Conservation (phyloP, 768 basidiomycete species). For the Suillus sp. region DNA sequence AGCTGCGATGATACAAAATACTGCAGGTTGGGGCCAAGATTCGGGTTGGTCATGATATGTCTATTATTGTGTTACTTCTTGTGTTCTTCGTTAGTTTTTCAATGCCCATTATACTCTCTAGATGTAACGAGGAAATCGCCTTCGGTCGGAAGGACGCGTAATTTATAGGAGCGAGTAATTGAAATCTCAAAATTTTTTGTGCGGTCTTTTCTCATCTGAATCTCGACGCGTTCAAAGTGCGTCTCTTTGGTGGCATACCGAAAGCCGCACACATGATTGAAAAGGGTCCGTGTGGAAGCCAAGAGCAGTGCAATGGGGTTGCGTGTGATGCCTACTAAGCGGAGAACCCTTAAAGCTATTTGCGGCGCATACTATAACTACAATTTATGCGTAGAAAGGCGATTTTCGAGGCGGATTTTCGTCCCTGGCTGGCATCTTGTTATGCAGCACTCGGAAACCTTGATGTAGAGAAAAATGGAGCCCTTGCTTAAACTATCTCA, state of each 20-base stretch:
- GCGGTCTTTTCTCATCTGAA: not conserved
- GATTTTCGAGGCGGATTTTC: not conserved
- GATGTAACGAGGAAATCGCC: slow-evolving; percentile 23
- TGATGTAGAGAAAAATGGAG: not conserved
- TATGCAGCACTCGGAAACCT: not conserved
- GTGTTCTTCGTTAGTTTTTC: slow-evolving; percentile 17
- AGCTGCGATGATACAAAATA: slow-evolving; percentile 63
- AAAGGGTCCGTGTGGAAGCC: not conserved
- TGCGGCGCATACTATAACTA: not conserved
- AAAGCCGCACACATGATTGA: not conserved
- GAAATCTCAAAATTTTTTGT: not conserved
- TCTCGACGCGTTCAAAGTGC: not conserved
- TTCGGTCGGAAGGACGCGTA: not conserved
- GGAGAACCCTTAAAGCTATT: not conserved
- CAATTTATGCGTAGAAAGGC: not conserved
- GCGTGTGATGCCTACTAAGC: not conserved
- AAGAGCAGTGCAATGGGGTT: not conserved
- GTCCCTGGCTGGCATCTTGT: not conserved
- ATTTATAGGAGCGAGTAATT: not conserved
- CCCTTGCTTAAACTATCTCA: not conserved
- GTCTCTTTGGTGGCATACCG: not conserved
- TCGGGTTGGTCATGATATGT: slow-evolving; percentile 34
- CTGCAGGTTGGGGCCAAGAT: slow-evolving; percentile 38
- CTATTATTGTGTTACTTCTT: slow-evolving; percentile 19
- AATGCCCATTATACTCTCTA: slow-evolving; percentile 22